A percentile compares a stretch with the other conserved stretches of the same genome.
Evolutionary conservation across 2,329 filamentous ascomycete species (phyloP).

Genomic region (Cercospora canescens): DNA sequence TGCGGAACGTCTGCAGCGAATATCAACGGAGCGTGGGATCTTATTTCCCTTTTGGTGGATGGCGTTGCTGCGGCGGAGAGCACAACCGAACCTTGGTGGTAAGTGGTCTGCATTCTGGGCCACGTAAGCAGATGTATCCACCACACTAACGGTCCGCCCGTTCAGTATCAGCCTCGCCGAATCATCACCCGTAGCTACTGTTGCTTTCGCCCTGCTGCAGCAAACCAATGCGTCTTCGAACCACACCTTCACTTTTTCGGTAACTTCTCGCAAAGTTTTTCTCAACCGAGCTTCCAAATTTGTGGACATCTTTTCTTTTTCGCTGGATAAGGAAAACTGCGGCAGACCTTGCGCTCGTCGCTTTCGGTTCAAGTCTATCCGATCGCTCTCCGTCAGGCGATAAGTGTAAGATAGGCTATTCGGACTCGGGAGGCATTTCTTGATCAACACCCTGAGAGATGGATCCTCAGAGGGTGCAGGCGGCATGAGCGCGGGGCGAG

Average conservation of each 20-base stretch:
- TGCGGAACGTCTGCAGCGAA: neutral
- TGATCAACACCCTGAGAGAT: neutral
- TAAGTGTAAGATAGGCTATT: neutral
- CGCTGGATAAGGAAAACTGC: neutral
- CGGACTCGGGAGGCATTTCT: neutral
- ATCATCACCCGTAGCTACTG: neutral
- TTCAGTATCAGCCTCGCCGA: neutral
- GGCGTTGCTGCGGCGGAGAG: neutral
- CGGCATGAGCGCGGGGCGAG: neutral
- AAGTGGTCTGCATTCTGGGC: neutral
- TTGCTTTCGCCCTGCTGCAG: neutral
- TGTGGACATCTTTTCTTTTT: neutral
- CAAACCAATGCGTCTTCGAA: neutral
- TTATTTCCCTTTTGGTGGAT: neutral
- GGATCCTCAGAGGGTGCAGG: neutral
- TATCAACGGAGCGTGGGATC: neutral
- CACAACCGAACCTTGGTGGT: neutral
- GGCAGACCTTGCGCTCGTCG: neutral
- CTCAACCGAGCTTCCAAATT: conserved; percentile 1
- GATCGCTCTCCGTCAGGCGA: neutral
- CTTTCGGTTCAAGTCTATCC: neutral
- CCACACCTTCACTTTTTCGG: neutral
- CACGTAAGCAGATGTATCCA: conserved; percentile 5
- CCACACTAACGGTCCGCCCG: neutral
- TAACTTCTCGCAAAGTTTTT: neutral